Evolutionary conservation across 2,329 filamentous ascomycete genomes (phyloP), one percentile per base, ranked within the genome.

Genomic region (Graphium sp.): DNA sequence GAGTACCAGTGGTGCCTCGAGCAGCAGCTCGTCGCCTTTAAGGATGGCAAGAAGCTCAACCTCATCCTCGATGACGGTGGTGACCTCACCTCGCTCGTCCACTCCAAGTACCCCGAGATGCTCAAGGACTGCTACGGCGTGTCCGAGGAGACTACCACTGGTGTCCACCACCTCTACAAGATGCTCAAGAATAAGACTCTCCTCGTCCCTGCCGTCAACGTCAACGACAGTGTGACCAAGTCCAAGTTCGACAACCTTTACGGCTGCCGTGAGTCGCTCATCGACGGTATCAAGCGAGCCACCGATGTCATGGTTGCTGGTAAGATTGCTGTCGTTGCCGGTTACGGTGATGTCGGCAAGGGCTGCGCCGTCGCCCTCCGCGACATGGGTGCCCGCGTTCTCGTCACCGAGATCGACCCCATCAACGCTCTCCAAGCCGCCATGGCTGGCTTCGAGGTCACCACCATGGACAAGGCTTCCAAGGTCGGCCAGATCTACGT

Each of bases 201-300:
- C 41, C 77, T 93, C 38, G 81, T 93, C 42, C 89, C 89, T 43
- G 71, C 87, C 60, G 83, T 95, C 76, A 98, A 98, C 62, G 87
- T 98, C 71, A 95, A 98, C 68, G 87, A 98, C 75, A 85, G 80
- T 35, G 87, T 98, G 54, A 98, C 89, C 61, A 98, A 95, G 78
- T 93, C 84, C 64, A 98, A 98, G 74, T 98, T 98, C 58, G 89
- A 95, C 74, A 98, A 98, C 77, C 66, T 95, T 42, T 98, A 95
- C 74, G 87, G 89, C 53, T 95, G 89, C 83, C 78, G 84, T 56
- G 89, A 95, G 69, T 94, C 87, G 39, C 79, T 98, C 47, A 76
- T 98, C 50, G 89, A 98, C 58, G 89, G 89, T 58, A 95, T 98
- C 76, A 98, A 95, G 81, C 87, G 87, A 66, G 87, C 89, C 47